Evolutionary conservation across 768 basidiomycete species (phyloP), one percentile per base, ranked within the genome.

Genomic region (Tulasnella sp.): DNA sequence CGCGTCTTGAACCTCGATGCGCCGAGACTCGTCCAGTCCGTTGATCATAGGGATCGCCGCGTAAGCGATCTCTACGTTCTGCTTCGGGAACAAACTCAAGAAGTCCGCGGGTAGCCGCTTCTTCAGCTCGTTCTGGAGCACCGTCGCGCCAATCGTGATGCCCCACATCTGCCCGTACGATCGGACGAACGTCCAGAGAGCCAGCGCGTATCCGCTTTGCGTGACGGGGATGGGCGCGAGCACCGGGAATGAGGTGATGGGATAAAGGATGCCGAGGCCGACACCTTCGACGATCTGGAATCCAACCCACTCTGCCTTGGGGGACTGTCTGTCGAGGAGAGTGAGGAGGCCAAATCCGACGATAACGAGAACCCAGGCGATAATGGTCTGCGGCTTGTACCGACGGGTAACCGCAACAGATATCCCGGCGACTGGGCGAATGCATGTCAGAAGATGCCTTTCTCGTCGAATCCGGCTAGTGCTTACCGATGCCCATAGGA

Each of bases 111-210:
- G 89, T 0, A 92, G 87, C 0, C 82, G 83, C 41, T 83, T 85
- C 9, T 83, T 83, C 22, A 92, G 87, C 76, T 88, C 81, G 84
- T 90, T 92, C 82, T 90, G 89, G 11, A 92, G 86, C 54, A 91
- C 86, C 0, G 89, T 86, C 20, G 86, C 86, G 1, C 89, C 88
- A 37, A 92, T 87, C 0, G 88, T 86, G 82, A 91, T 72, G 50
- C 79, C 79, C 79, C 79, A 80, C 77, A 37, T 37, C 37, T 37
- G 37, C 37, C 41, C 80, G 41, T 86, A 86, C 11, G 83, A 83
- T 73, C 86, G 84, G 73, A 85, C 82, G 83, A 85, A 83, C 42
- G 78, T 74, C 41, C 79, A 82, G 60, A 83, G 80, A 6, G 82
- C 83, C 0, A 83, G 73, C 8, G 83, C 83, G 42, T 81, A 77